phyloP scores from a whole-genome alignment of 2,329 filamentous ascomycete genomes.

The Cladophialophora immunda region DNA sequence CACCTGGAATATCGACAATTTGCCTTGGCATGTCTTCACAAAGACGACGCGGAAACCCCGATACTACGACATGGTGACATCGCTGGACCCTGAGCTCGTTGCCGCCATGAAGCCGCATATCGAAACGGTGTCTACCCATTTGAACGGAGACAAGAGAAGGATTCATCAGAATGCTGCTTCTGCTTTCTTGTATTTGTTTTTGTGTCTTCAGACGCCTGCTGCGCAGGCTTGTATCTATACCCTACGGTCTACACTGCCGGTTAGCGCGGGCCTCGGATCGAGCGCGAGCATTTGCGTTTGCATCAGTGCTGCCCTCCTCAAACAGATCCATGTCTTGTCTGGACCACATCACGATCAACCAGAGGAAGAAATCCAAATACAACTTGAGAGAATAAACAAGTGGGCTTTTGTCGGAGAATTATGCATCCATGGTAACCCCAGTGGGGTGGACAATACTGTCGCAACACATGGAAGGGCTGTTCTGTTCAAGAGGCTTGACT shows the following conservation, averaged over 20 bases:
- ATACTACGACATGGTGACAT: constrained; percentile 89
- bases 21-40: constrained; percentile 87
- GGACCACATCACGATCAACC: constrained; percentile 94
- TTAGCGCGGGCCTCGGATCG: constrained; percentile 88
- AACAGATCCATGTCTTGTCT: constrained; percentile 86
- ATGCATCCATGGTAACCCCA: constrained; percentile 97
- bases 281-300: constrained; percentile 96
- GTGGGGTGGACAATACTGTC: constrained; percentile 96
- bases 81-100: constrained; percentile 82
- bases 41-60: constrained; percentile 87
- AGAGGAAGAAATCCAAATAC: constrained; percentile 81
- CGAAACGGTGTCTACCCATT: constrained; percentile 70
- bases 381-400: constrained; percentile 93
- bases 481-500: constrained; percentile 83
- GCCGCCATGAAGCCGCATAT: constrained; percentile 83
- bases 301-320: constrained; percentile 79
- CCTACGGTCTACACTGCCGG: constrained; percentile 90
- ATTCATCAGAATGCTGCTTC: constrained; percentile 83
- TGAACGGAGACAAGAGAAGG: constrained; percentile 77
- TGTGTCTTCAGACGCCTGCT: constrained; percentile 81
- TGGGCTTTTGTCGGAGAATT: constrained; percentile 98
- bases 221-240: constrained; percentile 88
- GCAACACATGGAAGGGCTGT: constrained; percentile 93
- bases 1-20: constrained; percentile 90
- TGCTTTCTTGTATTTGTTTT: constrained; percentile 90